Base-by-base conservation (phyloP, 2,329 filamentous ascomycete genomes). In the Apiospora rasikravindrae region DNA sequence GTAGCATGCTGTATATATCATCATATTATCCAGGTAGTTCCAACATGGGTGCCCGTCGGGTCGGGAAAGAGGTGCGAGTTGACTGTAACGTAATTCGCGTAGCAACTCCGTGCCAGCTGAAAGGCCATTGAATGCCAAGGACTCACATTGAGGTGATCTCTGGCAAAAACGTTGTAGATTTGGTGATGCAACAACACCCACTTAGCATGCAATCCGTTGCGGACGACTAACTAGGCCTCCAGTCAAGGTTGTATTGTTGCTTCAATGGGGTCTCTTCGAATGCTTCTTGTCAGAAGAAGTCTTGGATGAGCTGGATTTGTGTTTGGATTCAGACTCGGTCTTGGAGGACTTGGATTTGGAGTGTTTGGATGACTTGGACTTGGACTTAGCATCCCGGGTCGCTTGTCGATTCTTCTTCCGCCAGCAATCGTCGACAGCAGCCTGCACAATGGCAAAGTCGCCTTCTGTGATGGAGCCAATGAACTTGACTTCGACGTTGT, bases 401-500 rank as follows among this genome's bases (percentile, higher is more conserved):
- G 64, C 13, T 26, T 68, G n/a, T 68, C 47, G 10, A n/a, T 44
- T 67, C 75, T 71, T 78, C 73, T 75, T 81, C 51, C 79, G 77
- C 86, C 87, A 89, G 78, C 86, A 88, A 51, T 78, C 75, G 74
- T 88, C 83, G 70, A 89, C 85, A 4, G 87, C 86, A 2, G 82
- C 77, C 10, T 76, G 76, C 42, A 89, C 84, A 11, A 79, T 80
- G 0, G 84, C 76, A 74, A 83, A 84, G 75, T 88, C 82, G 0
- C 81, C 75, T 1, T 75, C 71, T 3, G 77, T 71, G 22, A 90
- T 82, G 5, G 79, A 76, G n/a, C 88, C 88, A 69, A 90, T 86
- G 76, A 90, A 89, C 75, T 86, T 83, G n/a, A 90, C 87, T 66
- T 83, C 85, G 75, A 86, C 81, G 75, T 90, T 90, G 79, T 90